Percentiles rank a stretch among this genome's conserved stretches.
Evolutionary conservation across 305 asterid genomes (phyloP).

Genomic region (Fraxinus paxiana): DNA sequence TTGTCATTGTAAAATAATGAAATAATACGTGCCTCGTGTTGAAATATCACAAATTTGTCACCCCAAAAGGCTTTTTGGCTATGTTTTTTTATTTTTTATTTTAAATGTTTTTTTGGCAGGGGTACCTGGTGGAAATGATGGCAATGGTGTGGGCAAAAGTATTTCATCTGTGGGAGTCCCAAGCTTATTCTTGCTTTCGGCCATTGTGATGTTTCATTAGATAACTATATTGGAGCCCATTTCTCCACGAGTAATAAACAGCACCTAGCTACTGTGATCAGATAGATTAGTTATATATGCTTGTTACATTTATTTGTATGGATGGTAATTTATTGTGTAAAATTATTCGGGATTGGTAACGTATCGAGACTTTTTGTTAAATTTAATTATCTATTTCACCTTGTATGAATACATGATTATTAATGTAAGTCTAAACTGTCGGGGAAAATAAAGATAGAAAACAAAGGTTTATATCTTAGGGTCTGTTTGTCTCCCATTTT

Average conservation of each 20-base stretch:
- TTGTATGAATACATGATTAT: not conserved
- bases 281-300: not conserved
- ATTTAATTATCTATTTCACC: not conserved
- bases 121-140: conserved; percentile 15
- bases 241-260: not conserved
- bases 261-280: not conserved
- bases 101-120: not conserved
- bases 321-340: not conserved
- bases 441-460: too few relatives aligned
- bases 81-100: not conserved
- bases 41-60: not conserved
- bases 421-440: not conserved
- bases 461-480: too few relatives aligned
- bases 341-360: not conserved
- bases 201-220: conserved; percentile 27
- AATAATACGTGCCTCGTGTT: too few relatives aligned
- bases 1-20: not conserved
- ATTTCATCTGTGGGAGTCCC: conserved; percentile 21
- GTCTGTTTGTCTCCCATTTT: too few relatives aligned
- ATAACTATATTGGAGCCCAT: not conserved
- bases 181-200: conserved; percentile 25
- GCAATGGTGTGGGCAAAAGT: conserved; percentile 20
- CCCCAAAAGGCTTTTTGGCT: not conserved
- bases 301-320: not conserved
- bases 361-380: not conserved